Percentiles rank a stretch among this genome's conserved stretches.
Conservation (phyloP, 2,329 filamentous ascomycete species). For the Fusarium sacchari region DNA sequence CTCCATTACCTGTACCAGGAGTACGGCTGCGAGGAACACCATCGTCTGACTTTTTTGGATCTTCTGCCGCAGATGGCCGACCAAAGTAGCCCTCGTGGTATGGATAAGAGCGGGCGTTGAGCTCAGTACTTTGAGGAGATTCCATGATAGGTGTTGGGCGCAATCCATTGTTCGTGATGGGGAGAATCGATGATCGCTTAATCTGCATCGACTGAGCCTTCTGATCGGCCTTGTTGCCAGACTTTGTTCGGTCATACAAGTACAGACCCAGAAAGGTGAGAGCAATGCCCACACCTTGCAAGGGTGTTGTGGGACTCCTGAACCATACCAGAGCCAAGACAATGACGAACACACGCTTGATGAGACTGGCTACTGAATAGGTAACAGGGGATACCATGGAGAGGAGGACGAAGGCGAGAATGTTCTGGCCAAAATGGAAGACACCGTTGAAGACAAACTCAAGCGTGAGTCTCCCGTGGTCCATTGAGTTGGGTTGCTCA, state of each 20-base stretch:
- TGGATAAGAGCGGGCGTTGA: conserved; percentile 49
- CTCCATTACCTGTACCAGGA: conserved; percentile 52
- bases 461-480: conserved; percentile 77
- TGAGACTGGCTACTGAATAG: conserved; percentile 93
- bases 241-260: conserved; percentile 91
- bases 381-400: conserved; percentile 96
- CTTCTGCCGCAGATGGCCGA: conserved; percentile 50
- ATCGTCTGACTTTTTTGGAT: conserved; percentile 68
- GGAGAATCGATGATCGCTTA: conserved; percentile 66
- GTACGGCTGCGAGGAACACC: conserved; percentile 52
- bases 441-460: conserved; percentile 98
- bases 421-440: conserved; percentile 96
- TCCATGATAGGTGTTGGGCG: conserved; percentile 34
- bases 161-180: conserved; percentile 62
- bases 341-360: conserved; percentile 98
- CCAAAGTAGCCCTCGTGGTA: conserved; percentile 60
- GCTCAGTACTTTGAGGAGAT: conserved; percentile 41
- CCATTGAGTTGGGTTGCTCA: conserved; percentile 72
- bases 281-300: conserved; percentile 86
- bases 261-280: conserved; percentile 94
- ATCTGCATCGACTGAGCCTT: conserved; percentile 70
- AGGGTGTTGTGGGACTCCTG: conserved; percentile 82
- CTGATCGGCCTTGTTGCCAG: conserved; percentile 87
- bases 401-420: conserved; percentile 90
- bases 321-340: conserved; percentile 97